Evolutionary conservation across 768 basidiomycete genomes (phyloP).

Genomic region (Gloeopeniophorella convolvens): DNA sequence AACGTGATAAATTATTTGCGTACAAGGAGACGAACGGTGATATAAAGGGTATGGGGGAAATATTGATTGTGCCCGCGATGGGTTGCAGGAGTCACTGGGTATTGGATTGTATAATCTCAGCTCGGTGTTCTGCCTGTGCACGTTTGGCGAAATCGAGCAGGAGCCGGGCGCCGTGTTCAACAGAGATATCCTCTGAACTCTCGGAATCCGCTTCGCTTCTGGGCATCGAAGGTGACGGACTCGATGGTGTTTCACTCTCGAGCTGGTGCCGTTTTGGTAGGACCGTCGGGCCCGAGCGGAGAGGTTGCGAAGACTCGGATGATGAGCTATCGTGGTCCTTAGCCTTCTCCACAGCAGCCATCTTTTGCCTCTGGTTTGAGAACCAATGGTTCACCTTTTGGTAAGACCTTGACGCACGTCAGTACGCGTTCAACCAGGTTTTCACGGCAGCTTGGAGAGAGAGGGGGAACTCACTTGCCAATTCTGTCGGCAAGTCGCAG

Average conservation of each 20-base stretch:
- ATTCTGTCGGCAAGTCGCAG: slow-evolving; percentile 12
- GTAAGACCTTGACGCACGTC: slow-evolving; percentile 5
- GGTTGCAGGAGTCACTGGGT: not conserved
- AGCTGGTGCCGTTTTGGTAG: too few relatives aligned
- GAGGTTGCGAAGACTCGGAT: too few relatives aligned
- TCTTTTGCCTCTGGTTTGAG: slow-evolving; percentile 17
- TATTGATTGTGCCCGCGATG: too few relatives aligned
- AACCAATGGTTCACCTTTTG: slow-evolving; percentile 17
- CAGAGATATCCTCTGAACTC: slow-evolving; percentile 8
- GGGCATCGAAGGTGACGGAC: not conserved
- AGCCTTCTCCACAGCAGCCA: slow-evolving; percentile 12
- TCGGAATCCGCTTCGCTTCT: slow-evolving; percentile 2
- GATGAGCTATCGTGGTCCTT: too few relatives aligned
- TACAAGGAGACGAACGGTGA: too few relatives aligned
- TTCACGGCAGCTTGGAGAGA: too few relatives aligned
- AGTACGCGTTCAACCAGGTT: too few relatives aligned
- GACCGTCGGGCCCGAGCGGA: too few relatives aligned
- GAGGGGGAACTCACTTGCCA: slow-evolving; percentile 7
- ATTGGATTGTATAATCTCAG: slow-evolving; percentile 1
- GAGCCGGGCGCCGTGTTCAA: slow-evolving; percentile 15
- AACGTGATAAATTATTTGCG: too few relatives aligned
- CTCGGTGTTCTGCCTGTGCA: not conserved
- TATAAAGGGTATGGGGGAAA: too few relatives aligned
- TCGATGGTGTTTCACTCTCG: not conserved
- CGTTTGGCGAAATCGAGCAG: slow-evolving; percentile 13